Conservation (phyloP, 805 yeast species). For the Candida anglica region DNA sequence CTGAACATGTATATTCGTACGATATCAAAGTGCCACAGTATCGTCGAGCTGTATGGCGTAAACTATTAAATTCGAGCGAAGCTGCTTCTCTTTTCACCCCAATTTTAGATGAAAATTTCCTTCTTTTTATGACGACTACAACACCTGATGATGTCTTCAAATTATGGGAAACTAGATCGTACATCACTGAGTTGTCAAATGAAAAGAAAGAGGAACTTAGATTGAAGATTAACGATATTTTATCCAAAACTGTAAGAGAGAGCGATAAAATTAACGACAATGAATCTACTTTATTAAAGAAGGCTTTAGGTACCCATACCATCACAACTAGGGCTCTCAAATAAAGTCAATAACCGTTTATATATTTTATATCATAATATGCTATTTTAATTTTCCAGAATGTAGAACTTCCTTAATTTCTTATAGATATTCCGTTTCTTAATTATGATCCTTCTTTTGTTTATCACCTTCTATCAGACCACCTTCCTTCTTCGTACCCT, state of each 20-base stretch:
- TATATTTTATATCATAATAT: no score
- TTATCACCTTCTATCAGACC: no score
- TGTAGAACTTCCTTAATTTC: no score
- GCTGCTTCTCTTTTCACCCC: constrained; percentile 1
- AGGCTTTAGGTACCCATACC: constrained; percentile 22
- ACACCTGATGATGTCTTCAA: constrained; percentile 36
- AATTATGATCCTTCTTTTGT: no score
- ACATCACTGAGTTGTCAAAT: constrained; percentile 43
- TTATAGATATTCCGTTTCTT: no score
- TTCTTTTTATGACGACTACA: constrained; percentile 8
- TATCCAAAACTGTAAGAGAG: constrained; percentile 15
- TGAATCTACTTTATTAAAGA: constrained; percentile 13
- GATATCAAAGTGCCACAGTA: constrained; percentile 56
- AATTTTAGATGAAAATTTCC: constrained; percentile 3
- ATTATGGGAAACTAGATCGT: constrained; percentile 54
- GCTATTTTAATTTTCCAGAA: no score
- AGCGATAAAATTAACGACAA: constrained; percentile 6
- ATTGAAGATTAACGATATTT: constrained; percentile 22
- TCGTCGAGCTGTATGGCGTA: constrained; percentile 45
- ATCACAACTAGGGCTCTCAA: constrained; percentile 10
- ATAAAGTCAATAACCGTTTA: background rate
- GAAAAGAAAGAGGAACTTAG: constrained; percentile 30
- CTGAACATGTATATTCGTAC: constrained; percentile 26
- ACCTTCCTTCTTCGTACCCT: no score
- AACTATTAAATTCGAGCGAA: constrained; percentile 20